Evolutionary conservation across 1,284 basidiomycete species (phyloP), one percentile per base, ranked within the genome.

Genomic region (Cryptococcus jaspeensis): DNA sequence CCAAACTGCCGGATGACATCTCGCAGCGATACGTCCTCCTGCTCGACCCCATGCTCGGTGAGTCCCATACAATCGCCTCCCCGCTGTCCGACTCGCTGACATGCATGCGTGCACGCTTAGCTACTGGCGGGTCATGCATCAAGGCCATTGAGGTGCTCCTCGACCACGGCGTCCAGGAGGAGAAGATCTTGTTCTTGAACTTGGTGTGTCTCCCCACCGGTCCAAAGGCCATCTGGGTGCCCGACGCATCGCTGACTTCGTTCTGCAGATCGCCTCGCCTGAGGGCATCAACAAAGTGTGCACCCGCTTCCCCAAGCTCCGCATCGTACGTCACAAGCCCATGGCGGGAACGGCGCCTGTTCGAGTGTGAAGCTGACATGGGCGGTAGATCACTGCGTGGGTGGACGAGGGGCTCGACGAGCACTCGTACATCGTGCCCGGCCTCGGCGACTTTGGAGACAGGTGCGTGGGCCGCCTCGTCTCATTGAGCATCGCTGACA

Each of bases 1-100:
- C 81, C 53, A 83, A 97, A 86, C 86, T 98, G 50, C 95, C 95
- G 2, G 88, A 88, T 70, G 95, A 99, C 74, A 97, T 99, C 58
- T 85, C 88, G 0, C 81, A 84, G 40, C 87, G 95, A 53, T 99
- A 95, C 77, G 92, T 95, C 48, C 85, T 99, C 37, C 84, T 99
- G 15, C 84, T 99, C 15, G 95, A 99, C 75, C 95, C 95, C 1
- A 99, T 99, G 95, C 86, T 99, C 41, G 92, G 92, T 92, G 70
- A 53, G 84, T 67, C 25, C 11, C n/a, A n/a, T n/a, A n/a, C n/a
- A n/a, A 20, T 51, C 13, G 36, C 44, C 40, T 23, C 36, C 49
- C 2, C 13, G 1, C 16, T 42, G n/a, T n/a, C n/a, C n/a, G n/a
- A n/a, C n/a, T n/a, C n/a, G 46, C 32, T 48, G 11, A 37, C 12